These are phyloP conservation scores for Oryza punctata DNA, from an alignment of 176 grass and related monocot species.

Conservation along the genomic window DNA sequence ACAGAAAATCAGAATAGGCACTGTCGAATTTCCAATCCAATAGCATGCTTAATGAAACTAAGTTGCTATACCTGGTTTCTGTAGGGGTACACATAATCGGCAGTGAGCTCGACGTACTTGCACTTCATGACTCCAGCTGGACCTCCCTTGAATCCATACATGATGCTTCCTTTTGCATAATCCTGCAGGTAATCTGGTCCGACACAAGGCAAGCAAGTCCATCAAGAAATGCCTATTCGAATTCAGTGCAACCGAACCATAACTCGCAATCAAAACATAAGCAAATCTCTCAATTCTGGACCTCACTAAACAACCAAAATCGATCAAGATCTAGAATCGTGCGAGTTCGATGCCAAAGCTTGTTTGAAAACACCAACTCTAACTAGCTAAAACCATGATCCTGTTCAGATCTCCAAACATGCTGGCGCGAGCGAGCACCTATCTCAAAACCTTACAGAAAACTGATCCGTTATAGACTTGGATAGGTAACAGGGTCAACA, in stretches of 20 bases:
- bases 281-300: neutral
- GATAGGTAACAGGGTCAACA: neutral
- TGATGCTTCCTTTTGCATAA: slow-evolving; percentile 61
- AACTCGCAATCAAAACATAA: neutral
- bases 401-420: slow-evolving; percentile 33
- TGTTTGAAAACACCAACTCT: neutral
- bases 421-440: neutral
- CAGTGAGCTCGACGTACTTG: slow-evolving; percentile 82
- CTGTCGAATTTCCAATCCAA: neutral
- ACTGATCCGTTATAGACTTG: neutral
- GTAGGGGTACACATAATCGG: slow-evolving; percentile 90
- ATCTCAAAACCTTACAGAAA: neutral
- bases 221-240: neutral
- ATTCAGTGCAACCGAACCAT: neutral
- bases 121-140: slow-evolving; percentile 95
- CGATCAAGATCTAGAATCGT: slow-evolving; percentile 31
- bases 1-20: neutral
- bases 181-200: slow-evolving; percentile 82
- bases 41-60: neutral
- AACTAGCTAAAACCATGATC: no score
- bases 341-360: neutral
- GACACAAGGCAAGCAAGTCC: neutral
- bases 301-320: neutral
- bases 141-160: slow-evolving; percentile 95
- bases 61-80: slow-evolving; percentile 78